phyloP scores from a whole-genome alignment of 148 eudicot species.

The Nepenthes mirabilis region DNA sequence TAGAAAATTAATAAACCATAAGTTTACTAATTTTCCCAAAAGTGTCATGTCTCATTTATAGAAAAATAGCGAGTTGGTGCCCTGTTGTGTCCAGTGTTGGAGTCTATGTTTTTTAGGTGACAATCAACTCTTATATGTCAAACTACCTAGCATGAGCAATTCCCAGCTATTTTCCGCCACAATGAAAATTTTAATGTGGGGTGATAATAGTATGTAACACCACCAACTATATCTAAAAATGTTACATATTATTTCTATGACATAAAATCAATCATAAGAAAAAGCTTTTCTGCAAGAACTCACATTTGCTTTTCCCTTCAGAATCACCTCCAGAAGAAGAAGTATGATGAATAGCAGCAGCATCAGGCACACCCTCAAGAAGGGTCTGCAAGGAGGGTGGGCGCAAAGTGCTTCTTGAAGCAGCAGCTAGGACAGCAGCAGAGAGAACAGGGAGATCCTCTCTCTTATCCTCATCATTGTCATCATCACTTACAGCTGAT shows the following conservation, averaged over 20 bases:
- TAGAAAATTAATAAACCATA: too few relatives aligned
- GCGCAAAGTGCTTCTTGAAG: constrained; percentile 78
- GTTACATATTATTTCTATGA: too few relatives aligned
- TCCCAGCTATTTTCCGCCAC: too few relatives aligned
- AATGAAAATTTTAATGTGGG: background rate
- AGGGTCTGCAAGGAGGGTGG: constrained; percentile 97
- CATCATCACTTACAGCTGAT: constrained; percentile 72
- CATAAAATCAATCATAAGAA: background rate
- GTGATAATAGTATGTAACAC: background rate
- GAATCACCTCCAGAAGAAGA: constrained; percentile 94
- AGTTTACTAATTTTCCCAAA: too few relatives aligned
- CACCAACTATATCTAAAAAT: too few relatives aligned
- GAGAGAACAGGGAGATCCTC: constrained; percentile 58
- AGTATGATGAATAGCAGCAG: constrained; percentile 49
- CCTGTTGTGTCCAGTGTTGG: too few relatives aligned
- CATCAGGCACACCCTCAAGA: constrained; percentile 78
- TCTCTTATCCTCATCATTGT: constrained; percentile 25
- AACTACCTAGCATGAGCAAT: too few relatives aligned
- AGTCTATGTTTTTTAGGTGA: too few relatives aligned
- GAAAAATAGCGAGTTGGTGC: too few relatives aligned
- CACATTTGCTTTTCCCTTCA: constrained; percentile 94
- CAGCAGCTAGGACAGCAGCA: constrained; percentile 87
- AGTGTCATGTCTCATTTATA: too few relatives aligned
- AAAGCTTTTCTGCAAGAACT: constrained; percentile 9
- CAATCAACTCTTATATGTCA: too few relatives aligned